These are phyloP conservation scores for Choanephora cucurbitarum DNA, from an alignment of 371 early-diverging fungal genomes.

Conservation along the genomic window DNA sequence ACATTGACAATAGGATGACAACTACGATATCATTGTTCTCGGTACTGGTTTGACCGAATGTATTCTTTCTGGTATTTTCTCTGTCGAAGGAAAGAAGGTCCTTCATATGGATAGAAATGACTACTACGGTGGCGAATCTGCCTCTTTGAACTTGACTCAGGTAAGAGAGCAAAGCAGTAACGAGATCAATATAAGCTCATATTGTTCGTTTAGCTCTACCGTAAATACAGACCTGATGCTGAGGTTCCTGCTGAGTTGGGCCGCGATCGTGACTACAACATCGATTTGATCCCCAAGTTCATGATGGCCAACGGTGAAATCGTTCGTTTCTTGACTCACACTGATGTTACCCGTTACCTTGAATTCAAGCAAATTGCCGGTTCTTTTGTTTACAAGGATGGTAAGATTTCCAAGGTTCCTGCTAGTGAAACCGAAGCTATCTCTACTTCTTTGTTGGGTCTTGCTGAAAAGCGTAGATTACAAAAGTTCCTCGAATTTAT, in stretches of 20 bases:
- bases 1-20: constrained; percentile 67
- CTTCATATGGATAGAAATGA: constrained; percentile 98
- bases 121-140: constrained; percentile 98
- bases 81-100: constrained; percentile 98
- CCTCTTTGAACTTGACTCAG: constrained; percentile 92
- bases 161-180: constrained; percentile 39
- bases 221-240: constrained; percentile 79
- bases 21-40: constrained; percentile 95
- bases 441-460: constrained; percentile 84
- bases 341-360: constrained; percentile 97
- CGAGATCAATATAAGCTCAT: neutral
- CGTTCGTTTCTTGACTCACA: constrained; percentile 86
- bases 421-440: constrained; percentile 91
- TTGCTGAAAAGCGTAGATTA: constrained; percentile 95
- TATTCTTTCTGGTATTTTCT: constrained; percentile 97
- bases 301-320: constrained; percentile 98
- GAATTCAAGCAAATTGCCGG: constrained; percentile 98
- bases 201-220: constrained; percentile 66
- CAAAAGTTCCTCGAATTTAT: constrained; percentile 98
- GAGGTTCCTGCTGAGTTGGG: constrained; percentile 73
- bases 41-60: constrained; percentile 99
- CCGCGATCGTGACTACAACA: constrained; percentile 93
- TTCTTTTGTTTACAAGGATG: constrained; percentile 92
- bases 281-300: constrained; percentile 99
- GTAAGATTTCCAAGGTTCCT: constrained; percentile 94